These are phyloP conservation scores for Hondaea fermentalgiana DNA, from an alignment of 108 stramenopile species.

Conservation along the genomic window DNA sequence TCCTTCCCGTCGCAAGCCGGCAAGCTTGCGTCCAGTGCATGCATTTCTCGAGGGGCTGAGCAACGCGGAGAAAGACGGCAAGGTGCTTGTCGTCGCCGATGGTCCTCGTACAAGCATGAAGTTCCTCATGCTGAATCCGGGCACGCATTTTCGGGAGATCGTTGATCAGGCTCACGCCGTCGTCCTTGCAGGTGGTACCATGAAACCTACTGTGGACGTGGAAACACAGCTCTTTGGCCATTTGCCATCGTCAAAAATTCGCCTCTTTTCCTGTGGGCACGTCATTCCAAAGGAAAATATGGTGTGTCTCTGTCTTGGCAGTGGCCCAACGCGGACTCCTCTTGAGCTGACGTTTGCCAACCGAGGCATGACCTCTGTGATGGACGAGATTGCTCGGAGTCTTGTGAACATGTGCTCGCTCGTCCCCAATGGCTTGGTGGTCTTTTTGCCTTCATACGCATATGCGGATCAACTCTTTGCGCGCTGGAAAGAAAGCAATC, in stretches of 20 bases:
- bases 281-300: conserved; percentile 69
- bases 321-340: conserved; percentile 44
- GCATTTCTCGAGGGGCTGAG: neutral
- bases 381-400: conserved; percentile 68
- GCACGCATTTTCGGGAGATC: conserved; percentile 63
- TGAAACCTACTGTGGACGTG: conserved; percentile 76
- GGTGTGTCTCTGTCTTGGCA: conserved; percentile 32
- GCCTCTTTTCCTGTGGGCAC: conserved; percentile 87
- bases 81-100: conserved; percentile 49
- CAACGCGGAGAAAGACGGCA: neutral
- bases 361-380: conserved; percentile 47
- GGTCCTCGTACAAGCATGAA: neutral
- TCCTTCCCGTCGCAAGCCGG: neutral
- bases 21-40: neutral
- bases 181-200: conserved; percentile 89
- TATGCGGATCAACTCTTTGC: conserved; percentile 73
- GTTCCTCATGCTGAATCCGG: conserved; percentile 77
- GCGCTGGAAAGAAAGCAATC: conserved; percentile 57
- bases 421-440: conserved; percentile 79
- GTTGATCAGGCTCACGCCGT: conserved; percentile 72
- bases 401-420: conserved; percentile 56
- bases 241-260: conserved; percentile 24
- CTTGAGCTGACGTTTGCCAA: conserved; percentile 75
- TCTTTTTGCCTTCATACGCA: conserved; percentile 82
- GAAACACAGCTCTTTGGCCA: conserved; percentile 69